Evolutionary conservation across 2,329 filamentous ascomycete genomes (phyloP), one percentile per base, ranked within the genome.

Genomic region (Teratosphaeriaceae sp.): DNA sequence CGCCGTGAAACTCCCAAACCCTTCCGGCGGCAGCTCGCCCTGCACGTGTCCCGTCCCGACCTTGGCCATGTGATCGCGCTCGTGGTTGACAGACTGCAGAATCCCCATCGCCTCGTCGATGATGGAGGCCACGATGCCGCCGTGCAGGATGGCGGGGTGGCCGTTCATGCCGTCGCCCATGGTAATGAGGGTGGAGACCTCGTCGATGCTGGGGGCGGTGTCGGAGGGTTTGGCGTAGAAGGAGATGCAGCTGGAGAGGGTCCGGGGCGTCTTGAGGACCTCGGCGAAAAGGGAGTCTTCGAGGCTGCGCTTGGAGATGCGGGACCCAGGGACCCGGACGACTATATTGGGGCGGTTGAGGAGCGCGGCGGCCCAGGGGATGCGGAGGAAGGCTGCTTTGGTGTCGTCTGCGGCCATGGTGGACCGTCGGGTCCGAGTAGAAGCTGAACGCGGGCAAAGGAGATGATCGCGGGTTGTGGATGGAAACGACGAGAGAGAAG

Each of bases 41-140:
- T 41, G 24, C 3, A 45, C 45, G 19, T 43, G 16, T 2, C 49
- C 48, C 15, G 44, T 43, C 13, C 40, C 45, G 9, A 48, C 48
- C 9, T n/a, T 13, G 3, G 12, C 20, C 15, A 51, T 20, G 33
- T 55, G 52, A 5, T 40, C 42, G 5, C 54, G 39, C 19, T 63
- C 63, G 13, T 53, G 43, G 47, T 75, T 75, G 21, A 70, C 52
- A 2, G 64, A 63, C 8, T 76, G 62, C 15, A 79, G 48, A 5
- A 72, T 62, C 1, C 78, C 76, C 56, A 75, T 72, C 5, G 66
- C 61, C 55, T 83, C 79, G 53, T 83, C 79, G 18, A 83, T 57
- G n/a, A 82, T 56, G 0, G 73, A 70, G 7, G 71, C 70, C 5
- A 76, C 68, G 22, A 82, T 69, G 1, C 79, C 79, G 16, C 79